Percentiles rank a stretch among this genome's conserved stretches.
phyloP scores from a whole-genome alignment of 305 asterid genomes.

The Solanum hybrid region DNA sequence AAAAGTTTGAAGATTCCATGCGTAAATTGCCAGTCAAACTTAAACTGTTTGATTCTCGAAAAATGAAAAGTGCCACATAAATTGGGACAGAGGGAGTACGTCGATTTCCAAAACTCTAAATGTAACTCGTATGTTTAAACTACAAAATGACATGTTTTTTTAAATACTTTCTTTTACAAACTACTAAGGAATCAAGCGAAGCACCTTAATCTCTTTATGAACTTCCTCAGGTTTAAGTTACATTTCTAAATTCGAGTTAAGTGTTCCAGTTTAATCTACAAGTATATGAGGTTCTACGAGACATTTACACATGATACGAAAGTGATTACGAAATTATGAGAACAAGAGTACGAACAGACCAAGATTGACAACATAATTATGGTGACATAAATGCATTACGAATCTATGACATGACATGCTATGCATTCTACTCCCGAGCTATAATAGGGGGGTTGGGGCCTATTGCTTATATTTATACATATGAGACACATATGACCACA shows the following conservation, averaged over 20 bases:
- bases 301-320: not conserved
- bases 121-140: not conserved
- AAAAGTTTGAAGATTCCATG: no score
- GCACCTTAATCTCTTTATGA: not conserved
- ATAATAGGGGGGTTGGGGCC: not conserved
- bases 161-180: not conserved
- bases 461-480: not conserved
- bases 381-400: not conserved
- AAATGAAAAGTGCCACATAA: not conserved
- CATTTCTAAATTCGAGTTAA: not conserved
- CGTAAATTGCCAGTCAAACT: no score
- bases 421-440: not conserved
- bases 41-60: no score
- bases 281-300: not conserved
- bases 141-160: no score
- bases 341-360: not conserved
- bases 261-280: no score
- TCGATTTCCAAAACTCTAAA: no score
- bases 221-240: not conserved
- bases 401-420: not conserved
- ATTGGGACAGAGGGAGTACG: not conserved
- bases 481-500: not conserved
- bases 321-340: not conserved
- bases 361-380: no score
- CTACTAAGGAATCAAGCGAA: not conserved